Base-by-base conservation (phyloP, 1,139 yeast genomes). In the Suhomyces kunorum region DNA sequence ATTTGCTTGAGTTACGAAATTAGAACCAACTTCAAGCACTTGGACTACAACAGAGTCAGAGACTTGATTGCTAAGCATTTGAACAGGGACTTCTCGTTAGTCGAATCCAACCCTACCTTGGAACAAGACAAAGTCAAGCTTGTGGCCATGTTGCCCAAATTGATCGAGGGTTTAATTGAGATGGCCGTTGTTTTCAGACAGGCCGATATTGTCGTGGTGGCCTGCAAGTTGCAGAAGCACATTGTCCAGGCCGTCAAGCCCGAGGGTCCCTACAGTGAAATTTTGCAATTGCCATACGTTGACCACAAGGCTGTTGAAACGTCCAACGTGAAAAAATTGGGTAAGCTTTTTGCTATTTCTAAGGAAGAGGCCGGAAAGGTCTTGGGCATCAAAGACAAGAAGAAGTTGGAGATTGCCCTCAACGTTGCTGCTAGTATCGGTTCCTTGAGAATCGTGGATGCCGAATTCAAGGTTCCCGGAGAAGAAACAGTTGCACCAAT, bases 381-480 rank as follows among this genome's bases (percentile, higher is more conserved):
- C 15, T 69, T 84, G 54, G 87, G 87, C 26, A 71, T 83, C 36
- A 53, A 56, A 16, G 80, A 80, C 46, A 66, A 69, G 22, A 51
- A 53, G 2, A 61, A 74, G 51, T 61, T 81, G 38, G 58, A 70
- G 17, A 68, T 71, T 25, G 76, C 88, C 3, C 59, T 84, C 37
- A 63, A 70, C 9, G 75, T 83, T 41, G 96, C 94, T 2, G 58
- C 74, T 6, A 69, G 73, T 38, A 78, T 88, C 30, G 97, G 98
- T 30, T 66, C 72, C 33, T 65, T 92, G 43, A 81, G 86, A 52
- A 68, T 90, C 15, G 51, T 89, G 31, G 80, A 79, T 39, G 83
- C 95, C 33, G 80, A 77, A 43, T 88, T 90, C 64, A 76, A 79
- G 48, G 96, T 90, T 31, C 95, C 96, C 3, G 98, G 98, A 27